phyloP scores from a whole-genome alignment of 768 basidiomycete species.

The Fibroporia radiculosa region DNA sequence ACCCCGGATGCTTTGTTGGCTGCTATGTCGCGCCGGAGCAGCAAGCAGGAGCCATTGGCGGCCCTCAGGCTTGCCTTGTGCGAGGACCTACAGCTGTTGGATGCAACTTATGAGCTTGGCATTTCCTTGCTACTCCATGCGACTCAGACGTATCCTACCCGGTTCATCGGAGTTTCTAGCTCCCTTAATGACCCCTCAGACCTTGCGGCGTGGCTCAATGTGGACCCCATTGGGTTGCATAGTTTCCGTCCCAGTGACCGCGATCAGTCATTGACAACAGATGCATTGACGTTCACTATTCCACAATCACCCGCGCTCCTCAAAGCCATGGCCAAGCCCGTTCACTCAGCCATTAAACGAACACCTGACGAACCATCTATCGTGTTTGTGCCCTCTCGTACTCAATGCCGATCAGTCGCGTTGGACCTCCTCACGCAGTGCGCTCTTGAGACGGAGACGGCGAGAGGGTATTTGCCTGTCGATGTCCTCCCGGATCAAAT shows the following conservation, averaged over 20 bases:
- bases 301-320: slow-evolving; percentile 81
- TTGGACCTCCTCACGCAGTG: slow-evolving; percentile 84
- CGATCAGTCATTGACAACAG: slow-evolving; percentile 65
- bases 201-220: slow-evolving; percentile 78
- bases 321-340: slow-evolving; percentile 89
- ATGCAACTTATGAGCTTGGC: slow-evolving; percentile 73
- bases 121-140: slow-evolving; percentile 65
- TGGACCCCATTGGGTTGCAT: slow-evolving; percentile 54
- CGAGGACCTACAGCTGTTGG: slow-evolving; percentile 81
- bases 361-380: slow-evolving; percentile 46
- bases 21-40: slow-evolving; percentile 29
- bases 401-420: slow-evolving; percentile 67
- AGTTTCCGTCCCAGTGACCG: slow-evolving; percentile 80
- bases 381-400: slow-evolving; percentile 83
- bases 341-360: slow-evolving; percentile 63
- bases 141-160: slow-evolving; percentile 51
- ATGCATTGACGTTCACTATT: slow-evolving; percentile 74
- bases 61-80: slow-evolving; percentile 65
- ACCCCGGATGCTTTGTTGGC: slow-evolving; percentile 46
- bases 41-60: slow-evolving; percentile 17
- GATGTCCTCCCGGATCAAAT: slow-evolving; percentile 44
- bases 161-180: slow-evolving; percentile 69
- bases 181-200: slow-evolving; percentile 78
- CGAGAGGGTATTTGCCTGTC: slow-evolving; percentile 57
- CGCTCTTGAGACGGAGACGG: slow-evolving; percentile 64